Evolutionary conservation across 1,139 yeast species (phyloP), one percentile per base, ranked within the genome.

Genomic region (Yamadazyma aaseri): DNA sequence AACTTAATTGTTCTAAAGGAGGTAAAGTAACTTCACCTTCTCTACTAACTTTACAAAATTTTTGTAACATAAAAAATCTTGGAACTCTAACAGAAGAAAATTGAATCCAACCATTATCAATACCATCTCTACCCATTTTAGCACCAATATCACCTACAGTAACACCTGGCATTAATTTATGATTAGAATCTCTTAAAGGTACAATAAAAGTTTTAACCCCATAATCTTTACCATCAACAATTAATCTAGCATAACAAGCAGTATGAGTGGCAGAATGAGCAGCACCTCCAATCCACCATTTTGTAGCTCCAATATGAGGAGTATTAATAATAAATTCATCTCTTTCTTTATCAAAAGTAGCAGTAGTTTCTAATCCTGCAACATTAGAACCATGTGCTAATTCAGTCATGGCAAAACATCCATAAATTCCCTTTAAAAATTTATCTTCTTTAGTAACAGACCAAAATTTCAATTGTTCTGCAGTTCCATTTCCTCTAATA

Each of bases 241-340:
- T 76, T 49, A 89, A 72, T 50, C 96, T 74, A 20, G 96, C 96
- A 54, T 81, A 89, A 32, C 77, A 81, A 23, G 84, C 76, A 17
- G 87, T 69, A 61, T 89, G 96, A 31, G 92, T 86, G 7, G 96
- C 84, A 17, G 95, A 82, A 56, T 86, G 95, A 5, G 96, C 96
- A 34, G 96, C 96, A 54, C 97, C 97, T 35, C 96, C 97, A 53
- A 89, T 89, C 97, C 97, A 89, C 96, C 96, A 89, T 63, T 89
- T 89, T 39, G 96, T 86, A 25, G 96, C 96, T 35, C 92, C 89
- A 42, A 85, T 64, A 55, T 86, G 86, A 6, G 97, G 97, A 16
- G 97, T 89, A 57, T 86, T 79, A 46, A 89, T 79, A 35, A 76
- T 60, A 49, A 89, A 86, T 43, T 80, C 78, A 51, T 86, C 87